phyloP scores from a whole-genome alignment of 768 basidiomycete genomes.

The Exidia glandulosa region DNA sequence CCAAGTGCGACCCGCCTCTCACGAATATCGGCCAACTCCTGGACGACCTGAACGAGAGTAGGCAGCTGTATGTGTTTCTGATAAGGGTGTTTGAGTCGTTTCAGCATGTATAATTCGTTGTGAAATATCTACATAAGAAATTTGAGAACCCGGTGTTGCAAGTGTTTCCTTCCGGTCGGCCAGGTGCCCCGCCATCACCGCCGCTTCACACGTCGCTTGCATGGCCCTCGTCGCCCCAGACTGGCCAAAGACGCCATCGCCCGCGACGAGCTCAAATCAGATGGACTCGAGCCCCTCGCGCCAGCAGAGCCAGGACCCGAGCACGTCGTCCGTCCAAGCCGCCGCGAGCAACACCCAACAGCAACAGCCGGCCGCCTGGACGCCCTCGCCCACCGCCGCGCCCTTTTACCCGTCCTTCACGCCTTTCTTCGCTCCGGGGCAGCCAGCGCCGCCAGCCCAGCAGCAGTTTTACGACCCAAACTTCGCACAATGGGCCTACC shows the following conservation, averaged over 20 bases:
- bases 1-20: slow-evolving; percentile 66
- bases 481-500: slow-evolving; percentile 4
- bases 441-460: slow-evolving; percentile 2
- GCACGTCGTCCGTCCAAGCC: not conserved
- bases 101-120: not conserved
- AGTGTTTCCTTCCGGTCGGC: not conserved
- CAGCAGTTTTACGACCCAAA: slow-evolving; percentile 5
- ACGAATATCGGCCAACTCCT: slow-evolving; percentile 57
- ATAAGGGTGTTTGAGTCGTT: not conserved
- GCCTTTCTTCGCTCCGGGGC: slow-evolving; percentile 3
- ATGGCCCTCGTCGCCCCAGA: not conserved
- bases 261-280: not conserved
- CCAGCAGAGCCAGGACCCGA: not conserved
- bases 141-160: not conserved
- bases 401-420: slow-evolving; percentile 6
- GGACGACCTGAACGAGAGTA: slow-evolving; percentile 56
- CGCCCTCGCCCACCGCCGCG: slow-evolving; percentile 5
- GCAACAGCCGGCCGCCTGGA: not conserved
- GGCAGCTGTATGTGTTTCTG: slow-evolving; percentile 54
- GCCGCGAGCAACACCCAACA: not conserved
- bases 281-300: not conserved
- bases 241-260: not conserved
- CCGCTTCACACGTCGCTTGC: not conserved
- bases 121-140: not conserved
- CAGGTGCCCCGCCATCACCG: not conserved